These are phyloP conservation scores for Tolypocladium capitatum DNA, from an alignment of 2,329 filamentous ascomycete genomes.

Conservation along the genomic window DNA sequence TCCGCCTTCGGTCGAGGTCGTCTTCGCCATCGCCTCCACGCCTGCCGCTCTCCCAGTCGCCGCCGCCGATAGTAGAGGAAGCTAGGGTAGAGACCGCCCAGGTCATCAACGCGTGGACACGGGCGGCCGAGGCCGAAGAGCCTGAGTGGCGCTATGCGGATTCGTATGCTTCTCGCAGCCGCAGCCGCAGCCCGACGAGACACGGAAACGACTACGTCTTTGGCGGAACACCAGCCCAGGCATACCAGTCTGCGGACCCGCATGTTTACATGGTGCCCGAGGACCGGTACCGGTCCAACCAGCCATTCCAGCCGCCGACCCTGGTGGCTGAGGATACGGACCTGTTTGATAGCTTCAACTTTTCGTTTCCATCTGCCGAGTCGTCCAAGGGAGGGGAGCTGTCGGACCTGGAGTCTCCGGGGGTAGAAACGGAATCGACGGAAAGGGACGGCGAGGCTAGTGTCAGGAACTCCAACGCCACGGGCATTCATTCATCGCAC, in stretches of 20 bases:
- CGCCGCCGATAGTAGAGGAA: not conserved
- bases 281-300: not conserved
- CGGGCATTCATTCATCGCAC: conserved; percentile 18
- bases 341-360: conserved; percentile 15
- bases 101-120: not conserved
- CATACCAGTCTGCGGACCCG: not conserved
- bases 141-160: not conserved
- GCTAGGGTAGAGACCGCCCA: not conserved
- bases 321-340: conserved; percentile 13
- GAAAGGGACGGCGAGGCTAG: conserved; percentile 6
- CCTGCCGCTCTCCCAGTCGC: not conserved
- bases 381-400: conserved; percentile 12
- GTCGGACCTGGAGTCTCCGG: conserved; percentile 16
- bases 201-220: not conserved
- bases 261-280: not conserved
- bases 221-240: not conserved
- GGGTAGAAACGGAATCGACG: conserved; percentile 10
- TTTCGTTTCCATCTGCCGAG: conserved; percentile 10
- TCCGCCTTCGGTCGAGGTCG: not conserved
- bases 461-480: conserved; percentile 7
- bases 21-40: not conserved
- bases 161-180: not conserved
- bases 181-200: not conserved
- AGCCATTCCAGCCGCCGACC: conserved; percentile 2
- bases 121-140: not conserved